Base-by-base conservation (phyloP, 805 yeast species). In the Wickerhamiella occidentalis region DNA sequence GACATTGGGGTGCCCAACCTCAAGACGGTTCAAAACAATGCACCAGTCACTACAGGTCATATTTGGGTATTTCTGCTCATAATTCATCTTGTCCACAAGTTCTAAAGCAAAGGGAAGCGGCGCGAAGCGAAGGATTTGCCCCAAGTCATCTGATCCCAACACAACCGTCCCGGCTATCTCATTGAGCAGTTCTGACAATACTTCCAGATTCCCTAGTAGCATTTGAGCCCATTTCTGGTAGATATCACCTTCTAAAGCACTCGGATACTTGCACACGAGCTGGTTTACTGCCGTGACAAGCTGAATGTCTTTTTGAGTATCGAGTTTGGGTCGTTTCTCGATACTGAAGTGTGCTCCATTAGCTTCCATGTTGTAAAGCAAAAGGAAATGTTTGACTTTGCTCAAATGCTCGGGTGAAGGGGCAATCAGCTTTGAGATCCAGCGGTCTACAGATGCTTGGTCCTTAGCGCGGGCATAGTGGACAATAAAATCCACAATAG, bases 161-260 rank as follows among this genome's bases (percentile, higher is more conserved):
- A 3, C 15, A 3, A 11, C 19, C 12, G 12, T 13, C 42, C 9
- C 18, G 5, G 18, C 44, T 9, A 40, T 15, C 19, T 15, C 30
- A 17, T 40, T 30, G 3, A 40, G 17, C 3, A 40, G 29, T n/a
- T 21, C 29, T 6, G 23, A 8, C 13, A 40, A 11, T 2, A 23
- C 19, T 9, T 22, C 44, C 29, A 40, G 7, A 12, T 40, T 40
- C 3, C 44, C 44, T n/a, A 40, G 30, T 19, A 40, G 15, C 4
- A 40, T 4, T n/a, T 40, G 44, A 8, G 44, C 30, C 44, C 44
- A 40, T 13, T 22, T 21, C 18, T 40, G 44, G 30, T 40, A 40
- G 6, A 25, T 7, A 3, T 40, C 44, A 3, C 42, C 26, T 9
- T 40, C 44, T 4, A 40, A 15, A 5, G 13, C 12, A 13, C 8